Percentiles rank a stretch among this genome's conserved stretches.
Evolutionary conservation across 73 alveolate species (phyloP).

Genomic region (Paramecium biaurelia): DNA sequence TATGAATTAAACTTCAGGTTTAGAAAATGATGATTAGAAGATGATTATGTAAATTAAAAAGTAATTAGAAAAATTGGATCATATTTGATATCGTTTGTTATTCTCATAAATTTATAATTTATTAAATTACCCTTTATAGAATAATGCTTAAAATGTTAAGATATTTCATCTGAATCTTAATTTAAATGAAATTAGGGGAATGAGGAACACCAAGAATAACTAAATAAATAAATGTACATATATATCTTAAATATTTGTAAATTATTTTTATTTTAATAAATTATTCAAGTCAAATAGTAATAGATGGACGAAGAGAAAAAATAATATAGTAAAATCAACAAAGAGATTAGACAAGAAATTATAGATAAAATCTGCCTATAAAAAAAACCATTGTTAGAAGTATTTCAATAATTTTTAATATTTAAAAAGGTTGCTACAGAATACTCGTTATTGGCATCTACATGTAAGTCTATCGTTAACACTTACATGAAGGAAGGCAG

Average conservation of each 20-base stretch:
- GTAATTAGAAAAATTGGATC: conserved; percentile 2
- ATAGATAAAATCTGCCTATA: not conserved
- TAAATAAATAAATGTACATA: not conserved
- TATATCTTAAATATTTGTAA: not conserved
- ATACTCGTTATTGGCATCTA: conserved; percentile 11
- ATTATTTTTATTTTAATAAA: not conserved
- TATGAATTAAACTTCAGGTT: not conserved
- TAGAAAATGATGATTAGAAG: conserved; percentile 14
- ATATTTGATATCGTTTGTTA: not conserved
- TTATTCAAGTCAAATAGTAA: not conserved
- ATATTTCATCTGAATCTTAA: not conserved
- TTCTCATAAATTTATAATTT: not conserved
- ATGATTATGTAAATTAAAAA: not conserved
- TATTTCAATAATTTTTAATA: not conserved
- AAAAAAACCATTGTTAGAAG: not conserved
- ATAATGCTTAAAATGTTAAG: not conserved
- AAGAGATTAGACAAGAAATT: conserved; percentile 8
- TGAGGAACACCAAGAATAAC: not conserved
- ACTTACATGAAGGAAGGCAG: conserved; percentile 53
- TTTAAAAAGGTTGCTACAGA: conserved; percentile 6
- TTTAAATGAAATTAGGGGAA: not conserved
- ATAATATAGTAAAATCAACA: conserved; percentile 14
- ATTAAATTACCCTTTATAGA: not conserved
- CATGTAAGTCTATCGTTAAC: conserved; percentile 44
- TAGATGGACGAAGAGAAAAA: conserved; percentile 46